Base-by-base conservation (phyloP, 306 rosid species). In the Gastrolobium bilobum region DNA sequence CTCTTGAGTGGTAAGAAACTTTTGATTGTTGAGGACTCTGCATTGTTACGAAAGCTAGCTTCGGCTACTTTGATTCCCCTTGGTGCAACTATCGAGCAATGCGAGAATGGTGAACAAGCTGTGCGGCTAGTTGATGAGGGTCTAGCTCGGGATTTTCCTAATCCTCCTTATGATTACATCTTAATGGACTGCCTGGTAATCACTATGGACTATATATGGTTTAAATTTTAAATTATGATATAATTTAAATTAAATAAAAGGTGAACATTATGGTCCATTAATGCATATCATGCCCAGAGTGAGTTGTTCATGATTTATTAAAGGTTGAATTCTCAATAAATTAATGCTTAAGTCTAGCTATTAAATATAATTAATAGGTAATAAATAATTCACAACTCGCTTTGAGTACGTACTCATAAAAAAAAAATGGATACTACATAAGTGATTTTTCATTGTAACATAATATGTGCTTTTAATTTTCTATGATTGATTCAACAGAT, bases 141-240 rank as follows among this genome's bases (percentile, higher is more conserved):
- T 73, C 80, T 90, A 35, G 6, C 10, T 1, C 84, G 73, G 20
- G 53, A 63, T 44, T 64, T 26, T 44, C 48, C 78, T 30, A 30
- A 39, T 61, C 83, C 76, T 74, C 93, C 97, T 52, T 92, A 83
- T 26, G 91, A 92, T 74, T 92, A 85, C 79, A 86, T 92, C 69
- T 67, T 95, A 42, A 92, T 95, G 98, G 99, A 91, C 38, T 90
- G 94, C 47, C 88, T 88, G 96, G 97, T 91, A 79, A 81, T 31
- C 13, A 40, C 53, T 51, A 68, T 4, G 4, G 2, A 35, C 39
- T 48, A 7, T 9, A 2, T 44, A 44, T 46, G 51, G 13, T 46
- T 46, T 46, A 46, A 1, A 2, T 46, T 10, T 47, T 47, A 1
- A 9, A 47, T 47, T 13, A 8, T 48, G 26, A 20, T 20, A 20